phyloP scores from a whole-genome alignment of 2,329 filamentous ascomycete species.

The Arthrobotrys sphaeroides region DNA sequence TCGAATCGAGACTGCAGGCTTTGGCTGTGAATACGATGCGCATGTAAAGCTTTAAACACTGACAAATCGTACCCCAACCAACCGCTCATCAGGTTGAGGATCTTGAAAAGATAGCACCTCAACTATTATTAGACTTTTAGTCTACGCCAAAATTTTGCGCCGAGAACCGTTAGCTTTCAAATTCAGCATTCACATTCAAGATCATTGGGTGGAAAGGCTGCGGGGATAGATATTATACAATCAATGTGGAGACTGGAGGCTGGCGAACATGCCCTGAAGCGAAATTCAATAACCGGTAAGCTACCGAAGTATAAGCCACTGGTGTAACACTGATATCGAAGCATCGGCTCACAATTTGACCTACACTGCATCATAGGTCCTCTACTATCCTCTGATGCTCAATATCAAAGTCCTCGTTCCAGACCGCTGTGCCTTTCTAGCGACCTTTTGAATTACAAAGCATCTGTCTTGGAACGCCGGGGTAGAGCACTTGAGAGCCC shows the following conservation, averaged over 20 bases:
- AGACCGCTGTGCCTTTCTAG: neutral
- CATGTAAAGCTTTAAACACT: neutral
- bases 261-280: neutral
- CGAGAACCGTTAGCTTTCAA: neutral
- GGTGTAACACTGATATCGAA: neutral
- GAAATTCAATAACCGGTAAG: neutral
- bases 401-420: neutral
- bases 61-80: constrained; percentile 42
- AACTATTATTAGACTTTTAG: constrained; percentile 53
- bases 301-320: constrained; percentile 6
- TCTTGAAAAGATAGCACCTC: constrained; percentile 49
- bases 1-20: too few relatives aligned
- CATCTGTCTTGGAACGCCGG: neutral
- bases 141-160: neutral
- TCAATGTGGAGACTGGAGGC: neutral
- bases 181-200: neutral
- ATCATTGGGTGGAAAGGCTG: neutral
- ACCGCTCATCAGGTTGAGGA: constrained; percentile 37
- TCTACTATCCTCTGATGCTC: neutral
- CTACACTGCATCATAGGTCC: neutral
- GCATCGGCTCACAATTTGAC: neutral
- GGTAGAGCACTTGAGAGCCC: neutral
- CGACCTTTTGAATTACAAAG: neutral
- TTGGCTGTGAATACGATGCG: neutral
- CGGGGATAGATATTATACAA: neutral